Base-by-base conservation (phyloP, 1,284 basidiomycete genomes). In the Kalmanozyma brasiliensis region DNA sequence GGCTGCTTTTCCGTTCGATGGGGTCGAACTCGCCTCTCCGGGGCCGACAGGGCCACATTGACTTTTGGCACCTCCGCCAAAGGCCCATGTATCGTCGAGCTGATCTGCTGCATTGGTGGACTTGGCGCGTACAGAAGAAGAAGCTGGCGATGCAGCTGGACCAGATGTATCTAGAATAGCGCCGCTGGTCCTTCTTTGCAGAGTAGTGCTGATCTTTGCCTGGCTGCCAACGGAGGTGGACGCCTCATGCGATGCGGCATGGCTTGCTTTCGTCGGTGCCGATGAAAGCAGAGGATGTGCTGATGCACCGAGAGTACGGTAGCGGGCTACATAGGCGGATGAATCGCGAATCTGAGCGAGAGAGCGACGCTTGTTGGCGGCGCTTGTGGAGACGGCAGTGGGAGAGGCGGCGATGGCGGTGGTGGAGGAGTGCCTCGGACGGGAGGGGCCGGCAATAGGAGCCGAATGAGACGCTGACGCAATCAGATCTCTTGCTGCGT, bases 21-120 rank as follows among this genome's bases (percentile, higher is more conserved):
- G 2, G 1, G 47, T 22, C 2, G 48, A n/a, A 1, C 20, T 14
- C 2, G 40, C 38, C 3, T 63, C 56, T 16, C 51, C 13, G 4
- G 37, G 19, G 5, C n/a, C 29, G 16, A 53, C 71, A 1, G 66
- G 66, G 16, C 66, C 66, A 20, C 71, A 66, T 42, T 70, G 66
- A 37, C 62, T 66, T 44, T 61, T 73, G 29, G 56, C 66, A 16
- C 71, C 71, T 11, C 71, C 71, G 17, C 71, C 71, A 36, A 70
- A 73, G 0, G 71, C 71, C 71, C 66, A 70, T 2, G 61, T 55
- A 9, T 70, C 66, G 14, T 73, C 67, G 23, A 62, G 52, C 40
- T 65, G 55, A 8, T 63, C 60, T 17, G 60, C 30, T 30, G 66
- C 60, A 32, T 49, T 49, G 19, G 59, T 53, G 30, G 58, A 62